Base-by-base conservation (phyloP, 352 stramenopile species). In the Phytopythium kandeliae region DNA sequence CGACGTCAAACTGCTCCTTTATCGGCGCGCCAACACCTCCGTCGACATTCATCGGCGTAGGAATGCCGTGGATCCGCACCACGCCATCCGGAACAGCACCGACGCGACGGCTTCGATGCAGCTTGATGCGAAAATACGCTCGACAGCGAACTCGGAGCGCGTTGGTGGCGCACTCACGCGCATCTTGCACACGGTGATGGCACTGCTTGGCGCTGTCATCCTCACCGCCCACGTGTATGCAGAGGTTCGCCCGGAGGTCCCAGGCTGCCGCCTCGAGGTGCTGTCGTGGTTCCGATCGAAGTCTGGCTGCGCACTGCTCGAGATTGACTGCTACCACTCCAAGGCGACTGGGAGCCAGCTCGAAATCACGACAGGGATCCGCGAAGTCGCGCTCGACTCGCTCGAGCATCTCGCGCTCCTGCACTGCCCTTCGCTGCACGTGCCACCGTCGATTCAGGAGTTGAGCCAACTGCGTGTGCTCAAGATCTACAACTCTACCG, bases 401-500 rank as follows among this genome's bases (percentile, higher is more conserved):
- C 45, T 71, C 16, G 51, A 65, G 16, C 54, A 69, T 19, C 19
- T 81, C 5, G 30, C 66, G 22, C 53, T 77, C 45, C 53, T 58
- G 5, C 67, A 80, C 48, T 80, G 67, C 26, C 48, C 59, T 3
- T 17, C 37, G 12, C 31, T 80, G 3, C 55, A 65, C 34, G 50
- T 77, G 2, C 56, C 65, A 2, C 25, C 58, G 4, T 34, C 44
- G 15, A 50, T 80, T 34, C 43, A 48, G 15, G 9, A 50, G 1
- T 70, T 77, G n/a, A 28, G 12, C 12, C 44, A 48, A 13, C 56
- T 80, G 0, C 51, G 51, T 3, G 65, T 48, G 3, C 46, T 77
- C 46, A 71, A 77, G 52, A 42, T 71, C 2, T 75, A 69, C 61
- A 80, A 80, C 26, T 55, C 58, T 16, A 75, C 63, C 15, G 52